A percentile compares a stretch with the other conserved stretches of the same genome.
Evolutionary conservation across 352 stramenopile species (phyloP).

Genomic region (Pythium dissotocum): DNA sequence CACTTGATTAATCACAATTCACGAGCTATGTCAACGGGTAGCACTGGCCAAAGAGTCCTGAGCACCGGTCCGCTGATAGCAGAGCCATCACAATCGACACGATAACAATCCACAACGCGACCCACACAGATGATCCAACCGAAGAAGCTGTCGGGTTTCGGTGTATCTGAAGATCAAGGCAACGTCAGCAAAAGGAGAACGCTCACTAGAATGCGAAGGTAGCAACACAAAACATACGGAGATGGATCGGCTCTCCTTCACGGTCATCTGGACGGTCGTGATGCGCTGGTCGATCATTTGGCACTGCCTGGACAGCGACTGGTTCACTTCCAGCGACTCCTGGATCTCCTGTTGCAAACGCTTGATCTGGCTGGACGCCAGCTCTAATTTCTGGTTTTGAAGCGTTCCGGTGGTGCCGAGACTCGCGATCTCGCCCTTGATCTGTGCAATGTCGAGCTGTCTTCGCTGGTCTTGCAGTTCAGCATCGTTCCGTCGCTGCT

Average conservation of each 20-base stretch:
- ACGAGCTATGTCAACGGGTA: constrained; percentile 48
- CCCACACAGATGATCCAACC: constrained; percentile 18
- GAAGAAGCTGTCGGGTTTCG: background rate
- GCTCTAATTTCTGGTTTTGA: constrained; percentile 66
- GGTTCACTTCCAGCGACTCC: constrained; percentile 41
- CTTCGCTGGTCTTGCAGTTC: constrained; percentile 79
- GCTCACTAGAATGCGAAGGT: background rate
- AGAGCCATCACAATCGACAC: constrained; percentile 34
- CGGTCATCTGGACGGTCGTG: constrained; percentile 46
- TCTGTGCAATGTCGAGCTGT: constrained; percentile 71
- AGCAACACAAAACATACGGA: constrained; percentile 2
- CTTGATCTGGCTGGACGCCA: constrained; percentile 57
- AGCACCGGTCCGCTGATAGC: constrained; percentile 39
- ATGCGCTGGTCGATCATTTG: constrained; percentile 63
- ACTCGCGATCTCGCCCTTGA: constrained; percentile 73
- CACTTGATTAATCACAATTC: constrained; percentile 4
- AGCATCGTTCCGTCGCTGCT: constrained; percentile 66
- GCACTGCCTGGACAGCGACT: constrained; percentile 55
- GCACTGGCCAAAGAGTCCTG: constrained; percentile 40
- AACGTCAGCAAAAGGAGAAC: background rate
- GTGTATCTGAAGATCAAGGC: background rate
- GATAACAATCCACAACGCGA: constrained; percentile 22
- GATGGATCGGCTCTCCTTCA: constrained; percentile 15
- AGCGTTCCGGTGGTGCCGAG: constrained; percentile 66
- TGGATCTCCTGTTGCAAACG: constrained; percentile 65